A percentile compares a stretch with the other conserved stretches of the same genome.
Conservation (phyloP, 1,284 basidiomycete species). For the Moesziomyces parantarcticus region DNA sequence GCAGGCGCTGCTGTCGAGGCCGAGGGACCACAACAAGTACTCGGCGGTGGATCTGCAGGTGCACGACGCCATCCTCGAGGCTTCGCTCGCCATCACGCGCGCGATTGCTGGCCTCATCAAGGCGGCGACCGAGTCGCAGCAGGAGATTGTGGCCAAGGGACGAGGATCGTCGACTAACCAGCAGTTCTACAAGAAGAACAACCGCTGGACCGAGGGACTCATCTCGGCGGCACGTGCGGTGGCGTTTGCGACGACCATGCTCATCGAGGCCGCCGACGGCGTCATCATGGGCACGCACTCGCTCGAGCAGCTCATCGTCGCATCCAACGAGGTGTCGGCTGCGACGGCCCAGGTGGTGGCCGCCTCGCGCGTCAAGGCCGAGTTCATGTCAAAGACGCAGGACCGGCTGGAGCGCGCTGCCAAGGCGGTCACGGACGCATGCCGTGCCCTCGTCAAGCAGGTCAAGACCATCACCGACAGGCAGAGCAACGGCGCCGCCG, state of each 20-base stretch:
- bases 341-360: slow-evolving; percentile 98
- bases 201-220: slow-evolving; percentile 99
- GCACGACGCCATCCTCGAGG: slow-evolving; percentile 94
- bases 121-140: slow-evolving; percentile 95
- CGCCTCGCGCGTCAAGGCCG: slow-evolving; percentile 96
- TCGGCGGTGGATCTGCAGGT: slow-evolving; percentile 93
- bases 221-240: slow-evolving; percentile 98
- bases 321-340: slow-evolving; percentile 96
- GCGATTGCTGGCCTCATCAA: slow-evolving; percentile 94
- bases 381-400: slow-evolving; percentile 98
- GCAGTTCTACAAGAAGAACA: slow-evolving; percentile 99
- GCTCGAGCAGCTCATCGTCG: slow-evolving; percentile 97
- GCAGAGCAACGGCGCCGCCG: slow-evolving; percentile 78
- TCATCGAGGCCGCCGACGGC: slow-evolving; percentile 98
- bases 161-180: slow-evolving; percentile 86
- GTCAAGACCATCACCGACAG: slow-evolving; percentile 93
- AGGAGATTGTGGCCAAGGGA: slow-evolving; percentile 96
- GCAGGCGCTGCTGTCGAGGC: slow-evolving; percentile 88
- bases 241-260: slow-evolving; percentile 93
- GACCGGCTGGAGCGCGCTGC: slow-evolving; percentile 94
- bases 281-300: slow-evolving; percentile 96
- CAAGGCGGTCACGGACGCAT: slow-evolving; percentile 98
- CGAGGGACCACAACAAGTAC: slow-evolving; percentile 83
- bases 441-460: slow-evolving; percentile 93
- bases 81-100: slow-evolving; percentile 91